phyloP scores from a whole-genome alignment of 2,329 filamentous ascomycete genomes.

The Nothopassalora personata region DNA sequence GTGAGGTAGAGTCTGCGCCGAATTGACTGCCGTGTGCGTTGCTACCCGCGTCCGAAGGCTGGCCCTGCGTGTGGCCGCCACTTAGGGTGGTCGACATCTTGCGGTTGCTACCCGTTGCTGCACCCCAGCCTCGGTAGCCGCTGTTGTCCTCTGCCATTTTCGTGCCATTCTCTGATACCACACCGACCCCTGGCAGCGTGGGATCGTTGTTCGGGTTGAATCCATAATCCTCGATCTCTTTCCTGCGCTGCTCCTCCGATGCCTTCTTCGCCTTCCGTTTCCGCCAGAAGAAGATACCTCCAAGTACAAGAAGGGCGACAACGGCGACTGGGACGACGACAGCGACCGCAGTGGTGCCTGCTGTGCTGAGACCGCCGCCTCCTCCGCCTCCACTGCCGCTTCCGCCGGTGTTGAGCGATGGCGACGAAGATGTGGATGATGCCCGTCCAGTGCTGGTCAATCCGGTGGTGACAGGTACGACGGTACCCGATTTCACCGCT shows the following conservation, averaged over 20 bases:
- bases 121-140: slow-evolving; percentile 86
- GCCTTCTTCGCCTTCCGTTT: slow-evolving; percentile 80
- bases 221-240: slow-evolving; percentile 94
- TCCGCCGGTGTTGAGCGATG: slow-evolving; percentile 12
- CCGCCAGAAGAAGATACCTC: slow-evolving; percentile 78
- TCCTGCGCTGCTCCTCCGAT: slow-evolving; percentile 80
- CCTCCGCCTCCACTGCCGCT: neutral
- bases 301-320: slow-evolving; percentile 72
- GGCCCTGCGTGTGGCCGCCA: slow-evolving; percentile 51
- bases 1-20: slow-evolving; percentile 48
- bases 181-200: slow-evolving; percentile 58
- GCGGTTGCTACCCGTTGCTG: slow-evolving; percentile 58
- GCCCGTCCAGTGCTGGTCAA: neutral
- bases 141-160: slow-evolving; percentile 73
- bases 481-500: slow-evolving; percentile 8
- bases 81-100: slow-evolving; percentile 89
- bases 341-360: slow-evolving; percentile 79
- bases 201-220: slow-evolving; percentile 98
- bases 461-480: slow-evolving; percentile 9
- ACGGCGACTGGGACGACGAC: slow-evolving; percentile 90
- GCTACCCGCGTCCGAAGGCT: slow-evolving; percentile 64
- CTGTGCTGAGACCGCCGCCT: slow-evolving; percentile 50
- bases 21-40: slow-evolving; percentile 46
- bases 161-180: slow-evolving; percentile 49
- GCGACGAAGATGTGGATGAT: slow-evolving; percentile 8